A percentile compares a stretch with the other conserved stretches of the same genome.
These are phyloP conservation scores for Solanum clarkiae DNA, from an alignment of 257 asterid species.

Conservation along the genomic window DNA sequence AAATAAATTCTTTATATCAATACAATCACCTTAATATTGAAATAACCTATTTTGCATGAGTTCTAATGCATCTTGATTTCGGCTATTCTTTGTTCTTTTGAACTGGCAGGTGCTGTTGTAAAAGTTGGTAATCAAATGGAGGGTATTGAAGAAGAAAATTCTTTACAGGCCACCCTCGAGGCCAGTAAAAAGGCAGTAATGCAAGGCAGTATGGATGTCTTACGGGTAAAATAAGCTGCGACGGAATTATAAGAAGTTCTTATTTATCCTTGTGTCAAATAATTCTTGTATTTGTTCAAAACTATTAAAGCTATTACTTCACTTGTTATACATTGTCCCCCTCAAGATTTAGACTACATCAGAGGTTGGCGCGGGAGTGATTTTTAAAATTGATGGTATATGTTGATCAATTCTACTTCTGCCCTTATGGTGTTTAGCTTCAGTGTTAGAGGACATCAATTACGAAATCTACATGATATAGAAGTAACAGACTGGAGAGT, in stretches of 20 bases:
- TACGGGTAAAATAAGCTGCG: constrained; percentile 41
- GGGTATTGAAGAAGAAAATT: constrained; percentile 37
- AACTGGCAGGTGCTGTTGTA: constrained; percentile 45
- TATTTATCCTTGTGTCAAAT: neutral
- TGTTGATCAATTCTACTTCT: neutral
- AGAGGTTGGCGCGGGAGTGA: neutral
- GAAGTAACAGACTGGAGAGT: neutral
- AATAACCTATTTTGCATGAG: neutral
- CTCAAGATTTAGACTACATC: neutral
- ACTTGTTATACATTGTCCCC: neutral
- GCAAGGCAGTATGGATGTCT: constrained; percentile 70
- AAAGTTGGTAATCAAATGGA: constrained; percentile 43
- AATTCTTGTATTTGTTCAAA: neutral
- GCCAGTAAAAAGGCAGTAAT: constrained; percentile 67
- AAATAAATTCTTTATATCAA: neutral
- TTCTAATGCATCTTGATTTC: neutral
- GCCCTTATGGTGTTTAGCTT: neutral
- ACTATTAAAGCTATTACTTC: neutral
- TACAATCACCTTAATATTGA: neutral
- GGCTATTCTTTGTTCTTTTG: constrained; percentile 3
- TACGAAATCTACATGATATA: neutral
- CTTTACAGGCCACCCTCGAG: constrained; percentile 64
- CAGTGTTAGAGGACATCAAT: neutral
- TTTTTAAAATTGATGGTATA: neutral
- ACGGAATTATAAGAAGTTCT: neutral